These are phyloP conservation scores for Boletus vinaceobasis DNA, from an alignment of 768 basidiomycete species.

Conservation along the genomic window DNA sequence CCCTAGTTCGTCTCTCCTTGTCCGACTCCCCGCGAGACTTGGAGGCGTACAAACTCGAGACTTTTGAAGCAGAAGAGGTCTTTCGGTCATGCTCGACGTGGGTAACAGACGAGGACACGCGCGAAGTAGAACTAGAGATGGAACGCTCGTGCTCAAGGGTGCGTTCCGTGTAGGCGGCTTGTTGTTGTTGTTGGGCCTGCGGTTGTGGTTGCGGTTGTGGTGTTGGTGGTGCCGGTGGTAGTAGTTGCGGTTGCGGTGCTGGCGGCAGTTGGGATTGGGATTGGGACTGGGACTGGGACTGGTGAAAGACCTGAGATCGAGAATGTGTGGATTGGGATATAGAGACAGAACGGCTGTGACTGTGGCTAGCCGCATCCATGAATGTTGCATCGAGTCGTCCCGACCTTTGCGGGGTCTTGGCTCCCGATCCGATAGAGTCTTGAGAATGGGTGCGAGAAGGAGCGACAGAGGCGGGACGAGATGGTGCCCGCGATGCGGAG, in stretches of 20 bases:
- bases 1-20: slow-evolving; percentile 26
- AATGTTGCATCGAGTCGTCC: slow-evolving; percentile 24
- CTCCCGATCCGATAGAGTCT: slow-evolving; percentile 33
- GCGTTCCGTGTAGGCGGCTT: slow-evolving; percentile 24
- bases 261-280: slow-evolving; percentile 3
- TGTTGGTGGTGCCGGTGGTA: neutral
- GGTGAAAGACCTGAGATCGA: slow-evolving; percentile 15
- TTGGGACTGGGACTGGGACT: slow-evolving; percentile 10
- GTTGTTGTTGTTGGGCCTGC: slow-evolving; percentile 6
- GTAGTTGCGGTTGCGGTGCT: neutral
- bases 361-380: slow-evolving; percentile 31
- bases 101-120: slow-evolving; percentile 18
- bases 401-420: slow-evolving; percentile 31
- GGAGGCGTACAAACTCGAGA: slow-evolving; percentile 33
- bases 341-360: slow-evolving; percentile 26
- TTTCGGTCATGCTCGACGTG: slow-evolving; percentile 28
- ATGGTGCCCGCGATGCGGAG: slow-evolving; percentile 33
- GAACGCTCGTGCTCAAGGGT: slow-evolving; percentile 22
- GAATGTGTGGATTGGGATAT: slow-evolving; percentile 18
- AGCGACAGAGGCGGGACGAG: slow-evolving; percentile 45
- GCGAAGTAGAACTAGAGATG: slow-evolving; percentile 26
- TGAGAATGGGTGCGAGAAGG: slow-evolving; percentile 56
- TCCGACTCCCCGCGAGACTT: slow-evolving; percentile 18
- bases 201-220: neutral
- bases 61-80: slow-evolving; percentile 21